Evolutionary conservation across 2,329 filamentous ascomycete species (phyloP).

Genomic region (Teratosphaeria pseudoeucalypti): DNA sequence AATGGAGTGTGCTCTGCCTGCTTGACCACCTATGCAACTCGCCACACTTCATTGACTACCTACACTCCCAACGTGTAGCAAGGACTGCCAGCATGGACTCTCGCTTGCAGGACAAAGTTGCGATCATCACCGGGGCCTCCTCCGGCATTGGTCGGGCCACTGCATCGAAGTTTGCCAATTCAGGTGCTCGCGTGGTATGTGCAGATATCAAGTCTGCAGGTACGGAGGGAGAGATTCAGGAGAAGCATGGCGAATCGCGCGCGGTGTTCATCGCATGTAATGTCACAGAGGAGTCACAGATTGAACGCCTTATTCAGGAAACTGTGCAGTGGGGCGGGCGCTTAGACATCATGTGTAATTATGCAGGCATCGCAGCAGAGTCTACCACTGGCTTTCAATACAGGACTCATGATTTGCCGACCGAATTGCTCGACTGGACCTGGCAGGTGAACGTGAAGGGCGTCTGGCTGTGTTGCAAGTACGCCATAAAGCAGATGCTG

Average conservation of each 20-base stretch:
- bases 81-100: conserved; percentile 1
- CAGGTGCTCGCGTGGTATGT: conserved; percentile 17
- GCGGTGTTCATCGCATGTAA: conserved; percentile 17
- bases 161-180: conserved; percentile 16
- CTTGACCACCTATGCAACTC: too few species aligned
- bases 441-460: conserved; percentile 28
- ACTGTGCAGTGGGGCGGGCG: conserved; percentile 17
- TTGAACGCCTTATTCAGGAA: conserved; percentile 13
- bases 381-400: conserved; percentile 1
- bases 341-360: conserved; percentile 19
- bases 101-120: conserved; percentile 16
- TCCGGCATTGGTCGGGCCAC: conserved; percentile 19
- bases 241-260: conserved; percentile 11
- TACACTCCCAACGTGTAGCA: not conserved
- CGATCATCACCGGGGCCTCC: conserved; percentile 19
- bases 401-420: conserved; percentile 11
- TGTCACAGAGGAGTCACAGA: conserved; percentile 14
- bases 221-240: conserved; percentile 12
- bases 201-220: conserved; percentile 15
- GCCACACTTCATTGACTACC: not conserved
- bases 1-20: too few species aligned
- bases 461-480: conserved; percentile 34
- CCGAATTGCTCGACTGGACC: conserved; percentile 14
- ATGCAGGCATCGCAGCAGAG: conserved; percentile 13
- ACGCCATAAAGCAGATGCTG: conserved; percentile 31